Base-by-base conservation (phyloP, 345 rosid species). In the Arabidopsis suecica region DNA sequence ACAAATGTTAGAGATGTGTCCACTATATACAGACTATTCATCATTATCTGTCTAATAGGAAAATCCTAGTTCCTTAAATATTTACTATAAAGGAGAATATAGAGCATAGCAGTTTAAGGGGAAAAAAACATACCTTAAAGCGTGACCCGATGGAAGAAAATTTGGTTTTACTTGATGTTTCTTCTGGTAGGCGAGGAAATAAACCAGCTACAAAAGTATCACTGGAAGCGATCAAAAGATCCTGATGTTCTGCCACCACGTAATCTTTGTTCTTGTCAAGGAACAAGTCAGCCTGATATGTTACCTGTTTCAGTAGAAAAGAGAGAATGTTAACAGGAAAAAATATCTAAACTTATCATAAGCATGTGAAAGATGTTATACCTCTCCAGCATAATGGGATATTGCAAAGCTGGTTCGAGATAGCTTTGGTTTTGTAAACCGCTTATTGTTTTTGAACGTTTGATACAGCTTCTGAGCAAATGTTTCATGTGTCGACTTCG, bases 351-450 rank as follows among this genome's bases (percentile, higher is more conserved):
- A 41, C 62, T 68, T 62, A 59, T 50, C 23, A 55, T 32, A 60
- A 57, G 63, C 42, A 49, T 9, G 69, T 73, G 51, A 79, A 65
- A 67, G 66, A 33, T 38, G 54, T 38, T 47, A 80, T 82, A 95
- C 99, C 99, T 95, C 99, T 74, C 99, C 99, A 23, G 99, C 99
- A 89, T 95, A 95, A 78, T 95, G 99, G 37, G 93, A 83, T 84
- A 95, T 89, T 28, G 96, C 86, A 81, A 93, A 95, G 86, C 86
- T 86, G 41, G 99, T 95, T 51, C 97, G 97, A 74, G 99, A 95
- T 64, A 95, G 93, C 88, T 95, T 95, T 34, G 99, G 99, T 82
- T 95, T 95, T 81, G 90, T 84, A 78, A 95, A 95, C 40, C 99
- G 93, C 88, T 93, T 93, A 86, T 83, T 83, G 82, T 83, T 92